Base-by-base conservation (phyloP, 2,329 filamentous ascomycete genomes). In the Westerdykella aurantiaca region DNA sequence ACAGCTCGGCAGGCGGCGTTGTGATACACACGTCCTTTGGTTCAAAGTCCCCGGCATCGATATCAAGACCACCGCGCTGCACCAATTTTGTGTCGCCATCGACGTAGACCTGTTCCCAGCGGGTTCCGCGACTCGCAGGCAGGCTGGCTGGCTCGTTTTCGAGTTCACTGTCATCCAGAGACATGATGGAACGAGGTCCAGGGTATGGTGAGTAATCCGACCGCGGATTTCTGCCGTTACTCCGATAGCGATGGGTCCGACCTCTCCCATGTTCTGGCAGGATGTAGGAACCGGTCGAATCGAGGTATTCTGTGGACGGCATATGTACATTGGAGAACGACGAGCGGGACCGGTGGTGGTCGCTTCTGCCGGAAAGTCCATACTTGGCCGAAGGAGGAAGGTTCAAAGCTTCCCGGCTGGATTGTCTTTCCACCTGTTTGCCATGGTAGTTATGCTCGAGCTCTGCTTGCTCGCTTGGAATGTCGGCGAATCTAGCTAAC, bases 261-360 rank as follows among this genome's bases (percentile, higher is more conserved):
- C 53, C 58, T n/a, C 58, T 62, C 25, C 51, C 44, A 37, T 52
- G 48, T 34, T 53, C 49, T 22, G 61, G 56, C 14, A 72, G 47
- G 23, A 72, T 64, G 52, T 70, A 73, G 7, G 70, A 73, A 22
- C 68, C 67, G 6, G 66, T 69, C 37, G 70, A 72, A 23, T 66
- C 67, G 33, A 70, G 66, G 43, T 72, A 73, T 41, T 67, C 69
- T 2, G 69, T 69, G 3, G 69, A 70, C 9, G 69, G 65, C 43
- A 55, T 51, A 34, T 58, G 48, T 37, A 61, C 49, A 13, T 62
- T 56, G 7, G 63, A 63, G 17, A 62, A 62, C 1, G 61, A 66
- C 2, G 57, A 64, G 13, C 55, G 53, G 12, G 60, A 53, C 31
- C 51, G 53, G 6, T 52, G 58, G 35, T 56, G 51, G 16, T 52